These are phyloP conservation scores for Aegilops speltoides DNA, from an alignment of 176 grass and related monocot species.

Conservation along the genomic window DNA sequence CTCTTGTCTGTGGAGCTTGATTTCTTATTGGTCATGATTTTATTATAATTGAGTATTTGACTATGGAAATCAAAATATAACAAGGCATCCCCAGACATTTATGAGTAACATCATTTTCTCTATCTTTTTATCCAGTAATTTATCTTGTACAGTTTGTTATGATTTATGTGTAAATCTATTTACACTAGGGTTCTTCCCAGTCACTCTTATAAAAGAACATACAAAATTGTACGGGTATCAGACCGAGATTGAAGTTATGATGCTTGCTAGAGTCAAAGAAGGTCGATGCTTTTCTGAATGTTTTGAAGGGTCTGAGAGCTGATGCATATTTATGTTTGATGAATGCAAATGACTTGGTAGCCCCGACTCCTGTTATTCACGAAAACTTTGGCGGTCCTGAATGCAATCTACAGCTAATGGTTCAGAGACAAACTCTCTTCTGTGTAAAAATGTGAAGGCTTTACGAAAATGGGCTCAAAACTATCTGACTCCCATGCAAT, in stretches of 20 bases:
- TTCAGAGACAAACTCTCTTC: no score
- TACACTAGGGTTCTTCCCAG: conserved; percentile 4
- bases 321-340: not conserved
- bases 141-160: not conserved
- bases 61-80: not conserved
- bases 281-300: not conserved
- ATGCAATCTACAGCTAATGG: no score
- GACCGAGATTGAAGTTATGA: not conserved
- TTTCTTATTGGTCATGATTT: not conserved
- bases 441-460: no score
- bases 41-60: not conserved
- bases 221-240: not conserved
- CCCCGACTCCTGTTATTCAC: not conserved
- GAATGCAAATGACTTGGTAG: not conserved
- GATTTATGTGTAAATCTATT: not conserved
- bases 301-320: not conserved
- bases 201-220: not conserved
- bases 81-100: not conserved
- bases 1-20: conserved; percentile 1
- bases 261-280: not conserved
- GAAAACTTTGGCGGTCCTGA: not conserved
- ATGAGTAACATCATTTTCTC: not conserved
- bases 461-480: no score
- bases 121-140: not conserved
- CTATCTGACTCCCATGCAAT: no score